A percentile compares a stretch with the other conserved stretches of the same genome.
These are phyloP conservation scores for Blastomyces parvus DNA, from an alignment of 2,329 filamentous ascomycete genomes.

Conservation along the genomic window DNA sequence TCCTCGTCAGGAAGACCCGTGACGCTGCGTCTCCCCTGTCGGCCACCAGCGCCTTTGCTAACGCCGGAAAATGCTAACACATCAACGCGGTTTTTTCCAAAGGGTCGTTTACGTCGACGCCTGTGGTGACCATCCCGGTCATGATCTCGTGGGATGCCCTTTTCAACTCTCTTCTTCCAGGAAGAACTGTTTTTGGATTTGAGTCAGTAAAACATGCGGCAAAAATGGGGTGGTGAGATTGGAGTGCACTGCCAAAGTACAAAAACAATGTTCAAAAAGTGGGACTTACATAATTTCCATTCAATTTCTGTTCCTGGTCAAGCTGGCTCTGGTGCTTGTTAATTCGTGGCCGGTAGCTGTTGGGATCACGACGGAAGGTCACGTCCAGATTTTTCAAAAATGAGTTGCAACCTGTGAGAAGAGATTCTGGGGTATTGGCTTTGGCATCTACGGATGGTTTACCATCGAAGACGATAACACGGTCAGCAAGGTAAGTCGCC, in stretches of 20 bases:
- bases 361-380: slow-evolving; percentile 95
- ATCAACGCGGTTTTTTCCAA: slow-evolving; percentile 25
- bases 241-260: neutral
- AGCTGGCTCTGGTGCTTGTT: slow-evolving; percentile 95
- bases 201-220: neutral
- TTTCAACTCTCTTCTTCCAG: slow-evolving; percentile 74
- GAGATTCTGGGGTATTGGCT: slow-evolving; percentile 81
- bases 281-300: slow-evolving; percentile 74
- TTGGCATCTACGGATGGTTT: slow-evolving; percentile 78
- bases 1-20: slow-evolving; percentile 41
- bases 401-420: slow-evolving; percentile 89
- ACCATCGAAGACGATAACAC: slow-evolving; percentile 97
- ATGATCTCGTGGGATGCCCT: slow-evolving; percentile 44
- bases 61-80: slow-evolving; percentile 36
- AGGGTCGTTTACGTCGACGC: slow-evolving; percentile 27
- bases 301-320: slow-evolving; percentile 92
- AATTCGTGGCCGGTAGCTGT: slow-evolving; percentile 92
- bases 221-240: neutral
- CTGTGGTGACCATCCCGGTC: slow-evolving; percentile 31
- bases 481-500: slow-evolving; percentile 73
- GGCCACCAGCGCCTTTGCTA: slow-evolving; percentile 28
- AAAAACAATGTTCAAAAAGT: neutral
- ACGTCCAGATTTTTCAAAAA: slow-evolving; percentile 97
- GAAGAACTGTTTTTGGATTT: slow-evolving; percentile 62
- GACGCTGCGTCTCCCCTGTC: slow-evolving; percentile 22